A percentile compares a stretch with the other conserved stretches of the same genome.
Conservation (phyloP, 2,329 filamentous ascomycete genomes). For the Fusarium fujikuroi region DNA sequence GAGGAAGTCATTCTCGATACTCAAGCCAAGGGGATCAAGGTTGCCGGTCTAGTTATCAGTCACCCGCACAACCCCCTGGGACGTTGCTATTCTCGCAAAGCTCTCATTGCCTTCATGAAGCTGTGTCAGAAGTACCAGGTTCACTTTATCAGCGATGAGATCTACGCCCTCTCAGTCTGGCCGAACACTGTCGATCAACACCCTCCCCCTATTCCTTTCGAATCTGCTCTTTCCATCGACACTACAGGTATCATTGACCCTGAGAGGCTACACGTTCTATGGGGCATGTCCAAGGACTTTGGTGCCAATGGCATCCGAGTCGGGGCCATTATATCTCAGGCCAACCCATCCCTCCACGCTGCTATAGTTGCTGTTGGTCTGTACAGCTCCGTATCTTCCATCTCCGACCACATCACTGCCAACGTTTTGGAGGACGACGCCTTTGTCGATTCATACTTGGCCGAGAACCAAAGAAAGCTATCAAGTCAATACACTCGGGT, state of each 20-base stretch:
- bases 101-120: conserved; percentile 55
- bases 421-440: conserved; percentile 56
- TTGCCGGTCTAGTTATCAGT: conserved; percentile 62
- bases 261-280: conserved; percentile 61
- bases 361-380: conserved; percentile 52
- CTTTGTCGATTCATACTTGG: conserved; percentile 58
- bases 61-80: conserved; percentile 65
- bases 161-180: conserved; percentile 64
- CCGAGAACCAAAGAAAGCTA: conserved; percentile 55
- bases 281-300: conserved; percentile 63
- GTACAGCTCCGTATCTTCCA: conserved; percentile 57
- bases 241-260: conserved; percentile 58
- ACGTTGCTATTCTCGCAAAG: conserved; percentile 55
- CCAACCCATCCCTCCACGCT: conserved; percentile 52
- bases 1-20: conserved; percentile 55
- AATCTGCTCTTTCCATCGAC: conserved; percentile 59
- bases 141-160: conserved; percentile 63
- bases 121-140: conserved; percentile 60
- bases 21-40: conserved; percentile 51
- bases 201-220: conserved; percentile 51
- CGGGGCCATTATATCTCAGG: conserved; percentile 61
- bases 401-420: conserved; percentile 55
- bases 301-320: conserved; percentile 66
- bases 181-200: conserved; percentile 49
- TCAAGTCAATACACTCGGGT: conserved; percentile 53